Conservation (phyloP, 2,329 filamentous ascomycete genomes). For the Stachybotrys chartarum region DNA sequence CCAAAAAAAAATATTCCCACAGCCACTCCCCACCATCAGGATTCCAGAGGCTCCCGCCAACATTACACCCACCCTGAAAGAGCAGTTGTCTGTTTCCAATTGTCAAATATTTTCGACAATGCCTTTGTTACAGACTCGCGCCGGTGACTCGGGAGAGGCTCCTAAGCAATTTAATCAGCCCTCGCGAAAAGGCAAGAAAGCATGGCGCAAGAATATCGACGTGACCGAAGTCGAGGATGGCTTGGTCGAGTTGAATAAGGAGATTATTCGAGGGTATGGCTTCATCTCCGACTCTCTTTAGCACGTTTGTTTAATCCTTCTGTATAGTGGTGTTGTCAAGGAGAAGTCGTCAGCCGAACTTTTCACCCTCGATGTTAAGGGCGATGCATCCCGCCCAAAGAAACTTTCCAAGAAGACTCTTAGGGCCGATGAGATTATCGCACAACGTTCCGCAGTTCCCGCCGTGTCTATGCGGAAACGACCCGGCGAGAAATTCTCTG, state of each 20-base stretch:
- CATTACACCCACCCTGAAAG: slow-evolving; percentile 3
- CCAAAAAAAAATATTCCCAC: slow-evolving; percentile 18
- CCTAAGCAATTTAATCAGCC: slow-evolving; percentile 81
- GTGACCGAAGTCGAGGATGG: slow-evolving; percentile 79
- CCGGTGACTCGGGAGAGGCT: slow-evolving; percentile 45
- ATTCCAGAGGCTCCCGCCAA: not conserved
- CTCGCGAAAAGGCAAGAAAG: slow-evolving; percentile 95
- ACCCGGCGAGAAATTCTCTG: slow-evolving; percentile 57
- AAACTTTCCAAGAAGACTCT: slow-evolving; percentile 68
- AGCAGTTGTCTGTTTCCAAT: not conserved
- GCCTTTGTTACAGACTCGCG: slow-evolving; percentile 43
- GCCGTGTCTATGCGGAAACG: slow-evolving; percentile 76
- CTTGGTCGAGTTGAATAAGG: slow-evolving; percentile 75
- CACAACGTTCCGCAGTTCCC: slow-evolving; percentile 73
- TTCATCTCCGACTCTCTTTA: not conserved
- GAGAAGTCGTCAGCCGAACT: slow-evolving; percentile 80
- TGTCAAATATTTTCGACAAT: slow-evolving; percentile 26
- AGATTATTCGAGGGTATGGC: slow-evolving; percentile 79
- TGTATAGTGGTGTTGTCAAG: slow-evolving; percentile 67
- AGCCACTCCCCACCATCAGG: slow-evolving; percentile 14
- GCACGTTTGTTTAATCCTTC: slow-evolving; percentile 8
- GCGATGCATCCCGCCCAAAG: slow-evolving; percentile 58
- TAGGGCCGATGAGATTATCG: slow-evolving; percentile 88
- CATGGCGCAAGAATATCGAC: slow-evolving; percentile 98
- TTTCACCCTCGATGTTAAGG: slow-evolving; percentile 73